Conservation (phyloP, 108 stramenopile species). For the Discostella pseudostelligera region DNA sequence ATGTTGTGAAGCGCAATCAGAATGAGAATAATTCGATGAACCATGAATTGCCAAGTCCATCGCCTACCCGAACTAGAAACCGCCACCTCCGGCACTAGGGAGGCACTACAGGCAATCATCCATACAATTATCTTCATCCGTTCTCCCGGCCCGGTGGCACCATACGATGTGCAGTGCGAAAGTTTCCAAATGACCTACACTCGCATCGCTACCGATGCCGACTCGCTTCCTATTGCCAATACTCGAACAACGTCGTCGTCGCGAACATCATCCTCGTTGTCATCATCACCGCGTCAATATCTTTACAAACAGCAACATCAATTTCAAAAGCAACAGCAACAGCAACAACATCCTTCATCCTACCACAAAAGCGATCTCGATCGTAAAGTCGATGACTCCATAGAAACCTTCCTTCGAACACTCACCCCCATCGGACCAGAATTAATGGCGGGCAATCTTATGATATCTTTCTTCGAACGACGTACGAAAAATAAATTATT, state of each 20-base stretch:
- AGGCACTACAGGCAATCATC: constrained; percentile 81
- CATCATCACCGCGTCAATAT: constrained; percentile 6
- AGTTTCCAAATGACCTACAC: constrained; percentile 80
- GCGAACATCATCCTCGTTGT: constrained; percentile 4
- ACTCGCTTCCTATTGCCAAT: not conserved
- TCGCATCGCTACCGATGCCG: constrained; percentile 60
- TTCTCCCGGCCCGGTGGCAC: constrained; percentile 78
- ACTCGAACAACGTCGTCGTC: not conserved
- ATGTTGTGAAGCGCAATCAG: too few relatives aligned
- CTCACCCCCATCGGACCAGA: constrained; percentile 81
- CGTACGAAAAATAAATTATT: constrained; percentile 75
- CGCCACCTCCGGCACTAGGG: constrained; percentile 78
- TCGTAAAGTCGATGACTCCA: constrained; percentile 74
- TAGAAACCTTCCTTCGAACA: constrained; percentile 70
- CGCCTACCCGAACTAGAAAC: constrained; percentile 83
- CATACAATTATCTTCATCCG: constrained; percentile 87
- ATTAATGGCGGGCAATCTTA: constrained; percentile 73
- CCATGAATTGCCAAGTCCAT: constrained; percentile 85
- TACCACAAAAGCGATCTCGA: constrained; percentile 62
- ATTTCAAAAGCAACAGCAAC: constrained; percentile 15
- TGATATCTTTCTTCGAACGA: constrained; percentile 80
- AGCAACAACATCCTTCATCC: constrained; percentile 18
- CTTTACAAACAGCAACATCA: constrained; percentile 21
- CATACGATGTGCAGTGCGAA: constrained; percentile 79
- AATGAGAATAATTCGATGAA: too few relatives aligned